phyloP scores from a whole-genome alignment of 441 rosid genomes.

The Gossypium gossypioides region DNA sequence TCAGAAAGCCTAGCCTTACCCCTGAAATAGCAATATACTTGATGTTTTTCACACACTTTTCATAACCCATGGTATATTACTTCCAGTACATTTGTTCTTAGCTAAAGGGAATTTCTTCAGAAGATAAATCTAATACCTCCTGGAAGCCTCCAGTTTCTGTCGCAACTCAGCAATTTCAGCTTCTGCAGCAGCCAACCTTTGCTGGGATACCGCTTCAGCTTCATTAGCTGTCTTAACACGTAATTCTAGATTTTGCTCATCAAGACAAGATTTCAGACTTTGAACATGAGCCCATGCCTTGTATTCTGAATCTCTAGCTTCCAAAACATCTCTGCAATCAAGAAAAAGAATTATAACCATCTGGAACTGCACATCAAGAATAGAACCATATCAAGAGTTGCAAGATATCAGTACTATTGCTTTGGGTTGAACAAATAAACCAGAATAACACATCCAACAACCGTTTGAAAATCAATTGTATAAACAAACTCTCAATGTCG shows the following conservation, averaged over 20 bases:
- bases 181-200: slow-evolving; percentile 92
- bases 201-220: slow-evolving; percentile 93
- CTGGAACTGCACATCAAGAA: not conserved
- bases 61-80: not conserved
- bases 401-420: not conserved
- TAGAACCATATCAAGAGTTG: not conserved
- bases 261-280: slow-evolving; percentile 68
- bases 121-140: slow-evolving; percentile 42
- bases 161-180: slow-evolving; percentile 92
- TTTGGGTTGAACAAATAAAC: not conserved
- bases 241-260: slow-evolving; percentile 76
- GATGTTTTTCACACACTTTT: slow-evolving; percentile 12
- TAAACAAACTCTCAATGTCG: not conserved
- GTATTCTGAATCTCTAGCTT: slow-evolving; percentile 68
- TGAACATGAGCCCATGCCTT: slow-evolving; percentile 79
- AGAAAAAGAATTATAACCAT: not conserved
- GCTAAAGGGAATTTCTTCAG: not conserved
- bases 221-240: slow-evolving; percentile 92
- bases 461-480: not conserved
- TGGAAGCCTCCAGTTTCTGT: slow-evolving; percentile 69
- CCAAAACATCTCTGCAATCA: slow-evolving; percentile 55
- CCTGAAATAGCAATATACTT: slow-evolving; percentile 41
- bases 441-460: not conserved
- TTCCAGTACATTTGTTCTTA: not conserved
- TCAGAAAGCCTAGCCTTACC: slow-evolving; percentile 47